A percentile compares a stretch with the other conserved stretches of the same genome.
These are phyloP conservation scores for Nematodospora anomalae DNA, from an alignment of 1,139 yeast species.

Conservation along the genomic window DNA sequence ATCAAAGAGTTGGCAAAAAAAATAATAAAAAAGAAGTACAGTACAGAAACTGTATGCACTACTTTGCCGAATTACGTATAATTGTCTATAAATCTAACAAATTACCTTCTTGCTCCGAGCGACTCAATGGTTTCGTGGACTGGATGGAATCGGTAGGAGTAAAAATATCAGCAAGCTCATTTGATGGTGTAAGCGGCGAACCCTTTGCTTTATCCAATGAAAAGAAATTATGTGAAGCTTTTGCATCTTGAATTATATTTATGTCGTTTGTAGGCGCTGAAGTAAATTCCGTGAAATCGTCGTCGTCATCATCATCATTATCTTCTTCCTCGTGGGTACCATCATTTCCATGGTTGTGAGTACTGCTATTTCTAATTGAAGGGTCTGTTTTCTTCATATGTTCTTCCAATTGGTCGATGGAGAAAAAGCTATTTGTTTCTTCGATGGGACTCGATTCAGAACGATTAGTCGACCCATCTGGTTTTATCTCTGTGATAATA, in stretches of 20 bases:
- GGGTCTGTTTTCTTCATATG: constrained; percentile 3
- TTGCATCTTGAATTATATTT: constrained; percentile 6
- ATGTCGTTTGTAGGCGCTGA: constrained; percentile 15
- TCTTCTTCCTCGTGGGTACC: constrained; percentile 5
- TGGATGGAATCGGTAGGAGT: neutral
- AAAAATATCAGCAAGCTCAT: constrained; percentile 10
- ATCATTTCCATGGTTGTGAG: neutral
- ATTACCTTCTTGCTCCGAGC: constrained; percentile 7
- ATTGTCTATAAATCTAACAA: constrained; percentile 13
- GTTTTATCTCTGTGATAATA: neutral
- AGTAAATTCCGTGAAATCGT: constrained; percentile 22
- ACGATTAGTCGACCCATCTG: neutral
- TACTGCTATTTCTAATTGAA: neutral
- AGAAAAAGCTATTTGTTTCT: constrained; percentile 1
- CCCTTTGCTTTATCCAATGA: constrained; percentile 11
- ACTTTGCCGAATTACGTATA: neutral
- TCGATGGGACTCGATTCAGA: neutral
- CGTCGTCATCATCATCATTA: constrained; percentile 14
- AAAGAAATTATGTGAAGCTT: constrained; percentile 11
- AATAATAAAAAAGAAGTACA: no score
- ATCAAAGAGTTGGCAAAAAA: neutral
- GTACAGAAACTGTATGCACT: neutral
- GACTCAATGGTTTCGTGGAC: neutral
- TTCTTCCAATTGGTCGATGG: constrained; percentile 11
- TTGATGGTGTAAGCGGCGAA: constrained; percentile 1